A percentile compares a stretch with the other conserved stretches of the same genome.
Evolutionary conservation across 148 eudicot species (phyloP).

Genomic region (Silene uniflora): DNA sequence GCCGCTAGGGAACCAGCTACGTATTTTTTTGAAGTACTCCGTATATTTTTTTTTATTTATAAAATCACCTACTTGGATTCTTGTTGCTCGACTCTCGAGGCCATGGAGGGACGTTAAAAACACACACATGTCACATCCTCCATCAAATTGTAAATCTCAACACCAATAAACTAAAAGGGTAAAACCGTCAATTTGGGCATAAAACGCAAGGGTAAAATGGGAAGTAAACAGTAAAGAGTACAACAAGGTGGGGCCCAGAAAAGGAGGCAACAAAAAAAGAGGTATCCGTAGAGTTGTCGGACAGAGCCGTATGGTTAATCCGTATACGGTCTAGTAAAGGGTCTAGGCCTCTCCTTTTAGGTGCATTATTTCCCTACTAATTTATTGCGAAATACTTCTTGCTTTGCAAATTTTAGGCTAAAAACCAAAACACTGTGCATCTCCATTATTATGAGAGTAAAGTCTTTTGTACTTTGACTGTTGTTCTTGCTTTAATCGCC

Average conservation of each 20-base stretch:
- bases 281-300: conserved; percentile 40
- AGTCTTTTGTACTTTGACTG: conserved; percentile 17
- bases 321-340: conserved; percentile 52
- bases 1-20: too few species aligned
- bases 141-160: too few species aligned
- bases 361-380: too few species aligned
- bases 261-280: conserved; percentile 17
- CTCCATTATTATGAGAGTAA: background rate
- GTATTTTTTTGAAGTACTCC: too few species aligned
- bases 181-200: background rate
- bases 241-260: conserved; percentile 18
- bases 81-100: background rate
- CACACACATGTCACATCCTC: background rate
- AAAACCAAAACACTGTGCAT: background rate
- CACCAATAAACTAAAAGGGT: background rate
- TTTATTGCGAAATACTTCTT: background rate
- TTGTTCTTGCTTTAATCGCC: background rate
- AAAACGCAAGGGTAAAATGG: background rate
- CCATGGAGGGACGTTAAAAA: background rate
- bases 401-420: background rate
- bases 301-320: conserved; percentile 52
- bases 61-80: too few species aligned
- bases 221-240: background rate
- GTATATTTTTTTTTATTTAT: too few species aligned
- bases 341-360: too few species aligned